Evolutionary conservation across 495 filamentous ascomycete genomes (phyloP), one percentile per base, ranked within the genome.

Genomic region (Penicillium lagena): DNA sequence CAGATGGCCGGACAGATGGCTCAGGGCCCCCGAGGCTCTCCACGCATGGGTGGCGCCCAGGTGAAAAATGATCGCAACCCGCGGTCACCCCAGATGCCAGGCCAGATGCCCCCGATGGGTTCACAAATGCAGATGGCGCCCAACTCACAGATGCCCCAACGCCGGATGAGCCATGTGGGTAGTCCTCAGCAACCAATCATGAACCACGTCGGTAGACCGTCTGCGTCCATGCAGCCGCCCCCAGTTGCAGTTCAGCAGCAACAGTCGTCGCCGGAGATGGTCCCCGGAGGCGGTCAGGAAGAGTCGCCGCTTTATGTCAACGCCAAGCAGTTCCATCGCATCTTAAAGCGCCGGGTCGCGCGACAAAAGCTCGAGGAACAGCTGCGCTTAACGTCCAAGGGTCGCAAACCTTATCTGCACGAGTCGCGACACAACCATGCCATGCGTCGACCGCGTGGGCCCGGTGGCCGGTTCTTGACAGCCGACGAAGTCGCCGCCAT

Each of bases 371-470:
- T 98, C 37, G 93, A 98, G 60, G 93, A 98, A 58, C 80, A 87
- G 33, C 63, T 99, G 36, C 82, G 93, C 28, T 70, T 97, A 34
- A 96, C 93, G 7, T 93, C 84, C 33, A 99, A 97, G 66, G 90
- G 91, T 15, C 81, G 93, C 29, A 97, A 96, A 63, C 93, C 93
- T 7, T 99, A 99, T 52, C 76, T 99, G 31, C 93, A 99, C 68
- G 93, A 99, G 60, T 97, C 93, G n/a, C 77, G 93, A 53, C 93
- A 99, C 59, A 99, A 99, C 55, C 93, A 99, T 63, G 93, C 93
- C 8, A 99, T 99, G 93, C 80, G 94, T 32, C 77, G 93, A 51
- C 93, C 93, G 15, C 82, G 93, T 59, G 93, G 93, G 9, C 93
- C 93, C n/a, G 93, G 93, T 38, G 93, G 93, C 31, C 80, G 93